Conservation (phyloP, 495 filamentous ascomycete species). For the Cudoniella acicularis region DNA sequence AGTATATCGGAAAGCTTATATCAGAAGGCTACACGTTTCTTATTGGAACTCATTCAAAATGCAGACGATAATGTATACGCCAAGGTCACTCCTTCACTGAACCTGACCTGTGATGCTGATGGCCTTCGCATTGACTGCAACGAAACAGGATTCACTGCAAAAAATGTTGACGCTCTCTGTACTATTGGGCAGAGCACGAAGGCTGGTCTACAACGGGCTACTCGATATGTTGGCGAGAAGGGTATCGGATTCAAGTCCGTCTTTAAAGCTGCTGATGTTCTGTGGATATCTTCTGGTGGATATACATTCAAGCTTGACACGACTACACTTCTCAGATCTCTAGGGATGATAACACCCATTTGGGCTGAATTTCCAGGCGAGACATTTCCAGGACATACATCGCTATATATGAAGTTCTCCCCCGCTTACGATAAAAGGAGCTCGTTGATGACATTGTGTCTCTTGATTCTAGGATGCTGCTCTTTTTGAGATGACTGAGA, state of each 20-base stretch:
- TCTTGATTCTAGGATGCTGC: constrained; percentile 4
- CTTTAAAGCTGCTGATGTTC: constrained; percentile 38
- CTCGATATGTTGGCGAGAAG: constrained; percentile 40
- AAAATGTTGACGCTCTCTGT: constrained; percentile 37
- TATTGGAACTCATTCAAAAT: constrained; percentile 42
- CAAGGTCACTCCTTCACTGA: not conserved
- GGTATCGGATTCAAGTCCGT: constrained; percentile 47
- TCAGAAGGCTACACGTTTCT: constrained; percentile 9
- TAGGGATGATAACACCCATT: constrained; percentile 30
- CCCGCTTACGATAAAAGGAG: not conserved
- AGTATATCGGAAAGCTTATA: not conserved
- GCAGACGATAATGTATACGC: constrained; percentile 38
- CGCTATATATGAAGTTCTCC: not conserved
- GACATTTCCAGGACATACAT: not conserved
- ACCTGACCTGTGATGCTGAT: not conserved
- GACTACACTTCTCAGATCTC: constrained; percentile 12
- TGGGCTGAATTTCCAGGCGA: not conserved
- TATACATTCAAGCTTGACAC: constrained; percentile 38
- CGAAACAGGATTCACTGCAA: constrained; percentile 37
- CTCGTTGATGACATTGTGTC: not conserved
- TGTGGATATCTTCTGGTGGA: constrained; percentile 33
- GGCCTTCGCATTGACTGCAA: constrained; percentile 31
- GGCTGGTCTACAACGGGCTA: not conserved
- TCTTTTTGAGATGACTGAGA: constrained; percentile 2
- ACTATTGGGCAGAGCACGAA: constrained; percentile 36